These are phyloP conservation scores for Tillandsia fasciculata DNA, from an alignment of 176 grass and related monocot species.

Conservation along the genomic window DNA sequence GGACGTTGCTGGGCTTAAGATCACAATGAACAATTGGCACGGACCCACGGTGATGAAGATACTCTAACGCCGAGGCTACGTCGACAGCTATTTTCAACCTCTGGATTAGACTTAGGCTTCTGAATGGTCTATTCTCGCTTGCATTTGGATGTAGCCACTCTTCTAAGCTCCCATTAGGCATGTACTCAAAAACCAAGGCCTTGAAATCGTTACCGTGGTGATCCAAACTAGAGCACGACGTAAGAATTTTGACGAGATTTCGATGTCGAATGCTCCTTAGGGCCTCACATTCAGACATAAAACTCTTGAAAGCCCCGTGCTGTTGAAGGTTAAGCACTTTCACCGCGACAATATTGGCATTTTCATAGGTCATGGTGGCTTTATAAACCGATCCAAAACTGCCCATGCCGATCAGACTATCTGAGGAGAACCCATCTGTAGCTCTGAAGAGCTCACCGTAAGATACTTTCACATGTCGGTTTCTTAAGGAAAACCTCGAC, in stretches of 20 bases:
- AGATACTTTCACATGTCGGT: neutral
- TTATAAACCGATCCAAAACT: neutral
- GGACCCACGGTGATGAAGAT: constrained; percentile 40
- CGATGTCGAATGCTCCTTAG: neutral
- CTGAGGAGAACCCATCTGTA: neutral
- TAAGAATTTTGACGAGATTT: neutral
- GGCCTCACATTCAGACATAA: neutral
- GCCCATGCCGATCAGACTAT: neutral
- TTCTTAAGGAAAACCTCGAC: neutral
- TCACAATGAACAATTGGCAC: constrained; percentile 40
- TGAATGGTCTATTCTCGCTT: neutral
- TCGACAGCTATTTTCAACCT: constrained; percentile 34
- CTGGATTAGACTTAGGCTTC: constrained; percentile 22
- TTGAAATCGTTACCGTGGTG: constrained; percentile 15
- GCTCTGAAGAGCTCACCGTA: neutral
- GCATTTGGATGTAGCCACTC: constrained; percentile 2
- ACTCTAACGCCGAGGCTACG: constrained; percentile 36
- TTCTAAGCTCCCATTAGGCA: constrained; percentile 13
- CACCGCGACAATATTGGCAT: neutral
- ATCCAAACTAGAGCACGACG: constrained; percentile 2
- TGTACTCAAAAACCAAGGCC: constrained; percentile 33
- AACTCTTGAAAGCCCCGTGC: neutral
- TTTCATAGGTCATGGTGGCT: no score
- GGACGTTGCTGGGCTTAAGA: constrained; percentile 18
- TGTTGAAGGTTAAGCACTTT: neutral